A percentile compares a stretch with the other conserved stretches of the same genome.
phyloP scores from a whole-genome alignment of 2,329 filamentous ascomycete species.

The Fusarium sp. region DNA sequence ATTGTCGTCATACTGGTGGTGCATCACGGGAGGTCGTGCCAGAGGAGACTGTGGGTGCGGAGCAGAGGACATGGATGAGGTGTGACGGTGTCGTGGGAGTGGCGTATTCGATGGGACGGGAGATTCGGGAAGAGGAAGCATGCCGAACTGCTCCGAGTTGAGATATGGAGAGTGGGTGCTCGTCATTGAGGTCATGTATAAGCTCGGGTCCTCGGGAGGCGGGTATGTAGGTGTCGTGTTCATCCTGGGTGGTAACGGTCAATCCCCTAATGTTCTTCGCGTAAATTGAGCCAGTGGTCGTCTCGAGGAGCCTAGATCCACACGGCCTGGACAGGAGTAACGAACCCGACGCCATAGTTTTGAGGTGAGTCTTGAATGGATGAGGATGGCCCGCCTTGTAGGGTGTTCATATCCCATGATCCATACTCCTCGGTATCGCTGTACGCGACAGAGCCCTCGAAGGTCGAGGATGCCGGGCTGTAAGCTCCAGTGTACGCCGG shows the following conservation, averaged over 20 bases:
- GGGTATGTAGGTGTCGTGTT: slow-evolving; percentile 59
- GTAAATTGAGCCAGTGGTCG: slow-evolving; percentile 53
- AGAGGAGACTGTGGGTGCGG: slow-evolving; percentile 52
- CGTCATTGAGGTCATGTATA: slow-evolving; percentile 51
- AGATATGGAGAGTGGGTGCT: slow-evolving; percentile 59
- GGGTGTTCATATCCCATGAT: slow-evolving; percentile 59
- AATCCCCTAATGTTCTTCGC: slow-evolving; percentile 61
- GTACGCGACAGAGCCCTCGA: slow-evolving; percentile 70
- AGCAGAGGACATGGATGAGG: slow-evolving; percentile 49
- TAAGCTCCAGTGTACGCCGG: slow-evolving; percentile 68
- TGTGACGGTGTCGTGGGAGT: slow-evolving; percentile 54
- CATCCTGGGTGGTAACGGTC: slow-evolving; percentile 65
- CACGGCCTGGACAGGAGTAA: slow-evolving; percentile 71
- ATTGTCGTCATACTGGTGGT: slow-evolving; percentile 48
- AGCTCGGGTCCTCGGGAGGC: slow-evolving; percentile 55
- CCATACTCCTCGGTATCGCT: slow-evolving; percentile 70
- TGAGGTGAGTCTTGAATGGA: slow-evolving; percentile 58
- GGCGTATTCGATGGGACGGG: slow-evolving; percentile 51
- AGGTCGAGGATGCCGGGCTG: slow-evolving; percentile 72
- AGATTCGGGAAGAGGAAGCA: slow-evolving; percentile 60
- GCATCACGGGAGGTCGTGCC: slow-evolving; percentile 47
- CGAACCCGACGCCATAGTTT: slow-evolving; percentile 65
- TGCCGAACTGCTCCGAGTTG: slow-evolving; percentile 55
- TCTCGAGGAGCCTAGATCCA: slow-evolving; percentile 64
- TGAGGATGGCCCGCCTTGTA: slow-evolving; percentile 58